Evolutionary conservation across 805 yeast genomes (phyloP), one percentile per base, ranked within the genome.

Genomic region (Saturnispora kantuleensis): DNA sequence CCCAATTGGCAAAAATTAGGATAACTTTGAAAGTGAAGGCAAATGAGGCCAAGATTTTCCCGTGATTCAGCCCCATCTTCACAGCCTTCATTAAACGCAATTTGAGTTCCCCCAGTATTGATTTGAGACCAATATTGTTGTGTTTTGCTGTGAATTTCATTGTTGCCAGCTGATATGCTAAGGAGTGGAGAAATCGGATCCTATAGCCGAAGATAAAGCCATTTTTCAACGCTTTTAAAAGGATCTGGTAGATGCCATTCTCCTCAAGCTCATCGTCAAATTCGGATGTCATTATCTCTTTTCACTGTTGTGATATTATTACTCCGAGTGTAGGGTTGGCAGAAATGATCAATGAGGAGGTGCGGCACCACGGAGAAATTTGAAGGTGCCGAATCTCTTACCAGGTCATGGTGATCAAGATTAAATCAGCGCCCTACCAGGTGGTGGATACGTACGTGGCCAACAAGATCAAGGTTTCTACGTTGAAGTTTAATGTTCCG

Each of bases 201-300:
- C 61, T 44, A 41, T 60, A 60, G 4, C 65, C 65, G 42, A 58
- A 60, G 16, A 60, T 60, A 17, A 59, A 38, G 4, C 57, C 64
- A 46, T 60, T 60, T 33, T 43, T 38, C 17, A 38, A 16, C 10
- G 46, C 30, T 43, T 43, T 31, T 9, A 43, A 33, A 30, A 43
- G 41, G 16, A 38, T 5, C 5, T 10, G 17, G 29, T 33, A 11
- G 17, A 38, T 11, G 2, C 17, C 21, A 3, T 15, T 29, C 5
- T 29, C 10, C 5, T 37, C 30, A 9, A n/a, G 29, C 8, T 13
- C 26, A 1, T 38, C 29, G 18, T 43, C 41, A 3, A 36, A n/a
- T 30, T 18, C 28, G 7, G 32, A 18, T 5, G 12, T 10, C 15
- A 18, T 37, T 41, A 43, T 38, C 13, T 3, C 18, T n/a, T 10